Conservation (phyloP, 352 stramenopile species). For the Phytopythium vexans region DNA sequence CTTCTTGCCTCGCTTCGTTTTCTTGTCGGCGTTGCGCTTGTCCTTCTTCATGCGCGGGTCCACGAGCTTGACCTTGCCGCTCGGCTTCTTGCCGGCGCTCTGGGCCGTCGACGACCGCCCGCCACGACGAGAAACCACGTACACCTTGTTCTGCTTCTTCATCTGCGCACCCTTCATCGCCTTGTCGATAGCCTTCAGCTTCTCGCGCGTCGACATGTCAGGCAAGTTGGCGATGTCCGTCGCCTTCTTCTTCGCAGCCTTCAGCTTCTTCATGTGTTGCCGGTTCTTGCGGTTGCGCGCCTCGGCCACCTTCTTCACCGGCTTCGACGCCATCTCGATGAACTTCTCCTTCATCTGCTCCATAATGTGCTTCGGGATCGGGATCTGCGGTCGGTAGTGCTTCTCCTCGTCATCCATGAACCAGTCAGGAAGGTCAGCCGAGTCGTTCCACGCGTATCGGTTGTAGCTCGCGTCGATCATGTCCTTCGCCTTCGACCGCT, state of each 20-base stretch:
- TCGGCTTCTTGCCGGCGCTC: constrained; percentile 74
- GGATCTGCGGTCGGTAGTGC: constrained; percentile 98
- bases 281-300: constrained; percentile 95
- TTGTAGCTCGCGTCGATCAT: constrained; percentile 99
- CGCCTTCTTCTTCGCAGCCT: constrained; percentile 97
- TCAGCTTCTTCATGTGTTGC: constrained; percentile 92
- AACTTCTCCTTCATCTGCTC: constrained; percentile 98
- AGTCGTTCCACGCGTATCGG: constrained; percentile 98
- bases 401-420: constrained; percentile 96
- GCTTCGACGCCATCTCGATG: constrained; percentile 95
- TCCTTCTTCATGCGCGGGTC: constrained; percentile 98
- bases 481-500: constrained; percentile 96
- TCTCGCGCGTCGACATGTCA: constrained; percentile 97
- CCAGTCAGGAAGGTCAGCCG: constrained; percentile 95
- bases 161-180: constrained; percentile 91
- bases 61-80: constrained; percentile 95
- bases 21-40: constrained; percentile 87
- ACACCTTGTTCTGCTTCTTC: constrained; percentile 95
- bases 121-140: constrained; percentile 91
- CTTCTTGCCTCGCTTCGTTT: constrained; percentile 83
- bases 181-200: constrained; percentile 98
- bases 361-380: constrained; percentile 95
- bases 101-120: constrained; percentile 44
- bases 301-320: constrained; percentile 99
- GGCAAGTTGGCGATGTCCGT: constrained; percentile 93